Percentiles rank a stretch among this genome's conserved stretches.
Evolutionary conservation across 1,139 yeast genomes (phyloP).

Genomic region (Komagataea norvegica): DNA sequence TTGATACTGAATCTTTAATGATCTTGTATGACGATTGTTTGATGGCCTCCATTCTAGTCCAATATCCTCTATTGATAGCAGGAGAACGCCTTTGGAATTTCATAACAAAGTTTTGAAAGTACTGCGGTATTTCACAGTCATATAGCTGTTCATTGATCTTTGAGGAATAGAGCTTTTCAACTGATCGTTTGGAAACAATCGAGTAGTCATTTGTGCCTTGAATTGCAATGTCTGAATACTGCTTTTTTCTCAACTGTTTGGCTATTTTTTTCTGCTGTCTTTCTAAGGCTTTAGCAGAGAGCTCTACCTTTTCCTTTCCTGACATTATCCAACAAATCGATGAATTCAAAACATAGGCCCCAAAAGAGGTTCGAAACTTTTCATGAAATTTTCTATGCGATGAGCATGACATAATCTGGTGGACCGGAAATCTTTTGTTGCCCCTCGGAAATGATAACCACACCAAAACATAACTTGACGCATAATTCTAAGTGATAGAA

Average conservation of each 20-base stretch:
- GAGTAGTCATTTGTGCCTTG: constrained; percentile 85
- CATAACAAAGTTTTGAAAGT: constrained; percentile 65
- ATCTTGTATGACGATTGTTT: constrained; percentile 47
- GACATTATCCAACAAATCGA: too few relatives aligned
- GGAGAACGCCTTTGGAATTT: constrained; percentile 71
- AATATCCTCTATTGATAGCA: constrained; percentile 77
- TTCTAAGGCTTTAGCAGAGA: constrained; percentile 12
- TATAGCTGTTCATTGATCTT: constrained; percentile 28
- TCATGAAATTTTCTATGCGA: constrained; percentile 2
- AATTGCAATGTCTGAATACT: constrained; percentile 57
- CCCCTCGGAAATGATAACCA: neutral
- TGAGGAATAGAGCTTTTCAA: constrained; percentile 56
- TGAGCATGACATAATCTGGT: constrained; percentile 4
- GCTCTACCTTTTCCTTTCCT: constrained; percentile 6
- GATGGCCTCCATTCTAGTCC: constrained; percentile 76
- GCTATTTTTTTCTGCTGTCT: constrained; percentile 37
- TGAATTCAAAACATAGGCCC: too few relatives aligned
- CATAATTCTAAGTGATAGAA: neutral
- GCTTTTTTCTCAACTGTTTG: constrained; percentile 43
- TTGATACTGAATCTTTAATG: constrained; percentile 27
- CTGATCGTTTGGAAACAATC: constrained; percentile 77
- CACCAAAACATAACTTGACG: too few relatives aligned
- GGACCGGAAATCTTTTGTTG: constrained; percentile 2
- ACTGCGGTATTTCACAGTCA: constrained; percentile 25
- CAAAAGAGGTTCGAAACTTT: too few relatives aligned